These are phyloP conservation scores for Hypseocharis bilobata DNA, from an alignment of 441 rosid genomes.

Conservation along the genomic window DNA sequence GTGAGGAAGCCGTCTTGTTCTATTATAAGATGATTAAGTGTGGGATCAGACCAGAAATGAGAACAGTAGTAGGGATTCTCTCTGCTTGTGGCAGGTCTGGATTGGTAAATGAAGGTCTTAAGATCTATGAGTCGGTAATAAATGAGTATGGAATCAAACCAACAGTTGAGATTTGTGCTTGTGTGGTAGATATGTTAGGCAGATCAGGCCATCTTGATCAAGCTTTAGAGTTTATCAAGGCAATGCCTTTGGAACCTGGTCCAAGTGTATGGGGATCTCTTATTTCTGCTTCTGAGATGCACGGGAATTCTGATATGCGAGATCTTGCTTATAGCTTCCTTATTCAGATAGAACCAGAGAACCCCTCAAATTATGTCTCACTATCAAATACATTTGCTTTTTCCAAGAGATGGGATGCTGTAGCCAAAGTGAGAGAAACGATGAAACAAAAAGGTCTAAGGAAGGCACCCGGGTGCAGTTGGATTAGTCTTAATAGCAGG, in stretches of 20 bases:
- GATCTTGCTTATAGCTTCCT: conserved; percentile 47
- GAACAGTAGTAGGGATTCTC: conserved; percentile 47
- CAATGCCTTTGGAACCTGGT: conserved; percentile 48
- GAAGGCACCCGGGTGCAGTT: conserved; percentile 67
- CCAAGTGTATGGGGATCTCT: conserved; percentile 69
- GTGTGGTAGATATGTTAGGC: conserved; percentile 55
- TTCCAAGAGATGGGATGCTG: conserved; percentile 49
- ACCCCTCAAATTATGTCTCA: conserved; percentile 51
- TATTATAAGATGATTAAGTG: conserved; percentile 42
- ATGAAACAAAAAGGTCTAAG: conserved; percentile 51
- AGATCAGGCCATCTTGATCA: conserved; percentile 43
- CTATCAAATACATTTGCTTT: conserved; percentile 54
- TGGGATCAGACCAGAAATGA: conserved; percentile 42
- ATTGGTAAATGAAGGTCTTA: conserved; percentile 45
- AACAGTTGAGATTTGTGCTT: conserved; percentile 51
- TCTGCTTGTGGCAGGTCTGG: conserved; percentile 57
- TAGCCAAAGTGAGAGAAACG: conserved; percentile 44
- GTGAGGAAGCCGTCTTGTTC: conserved; percentile 43
- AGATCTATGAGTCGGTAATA: conserved; percentile 30
- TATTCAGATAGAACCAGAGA: conserved; percentile 48
- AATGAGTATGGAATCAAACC: conserved; percentile 40
- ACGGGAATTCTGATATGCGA: conserved; percentile 49
- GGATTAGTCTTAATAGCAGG: conserved; percentile 41
- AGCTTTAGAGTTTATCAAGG: conserved; percentile 43
- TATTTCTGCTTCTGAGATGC: conserved; percentile 44